Conservation (phyloP, 169 alveolate species). For the Eimeria praecox region DNA sequence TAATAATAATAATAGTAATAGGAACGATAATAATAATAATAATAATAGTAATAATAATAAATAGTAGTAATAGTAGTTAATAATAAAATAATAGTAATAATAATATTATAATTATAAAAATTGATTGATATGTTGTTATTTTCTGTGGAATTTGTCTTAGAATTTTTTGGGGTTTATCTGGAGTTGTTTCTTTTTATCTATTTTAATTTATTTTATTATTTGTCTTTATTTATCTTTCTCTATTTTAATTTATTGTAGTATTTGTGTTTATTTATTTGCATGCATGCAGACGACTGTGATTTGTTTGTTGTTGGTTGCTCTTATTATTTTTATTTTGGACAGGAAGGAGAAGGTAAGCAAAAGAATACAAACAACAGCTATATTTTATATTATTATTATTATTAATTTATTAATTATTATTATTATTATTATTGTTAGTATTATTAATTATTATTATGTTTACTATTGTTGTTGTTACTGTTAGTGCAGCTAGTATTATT, state of each 20-base stretch:
- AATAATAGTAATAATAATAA: no score
- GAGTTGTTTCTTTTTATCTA: background rate
- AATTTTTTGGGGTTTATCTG: no score
- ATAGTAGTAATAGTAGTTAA: no score
- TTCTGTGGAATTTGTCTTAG: no score
- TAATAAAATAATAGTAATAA: no score
- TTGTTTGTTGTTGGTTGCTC: slow-evolving; percentile 69
- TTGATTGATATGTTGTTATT: background rate
- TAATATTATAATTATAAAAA: background rate
- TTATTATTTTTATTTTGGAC: slow-evolving; percentile 70
- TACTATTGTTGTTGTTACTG: background rate
- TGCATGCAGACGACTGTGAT: slow-evolving; percentile 65
- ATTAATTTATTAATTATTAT: background rate
- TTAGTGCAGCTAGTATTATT: no score
- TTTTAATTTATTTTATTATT: background rate
- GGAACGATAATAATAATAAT: no score
- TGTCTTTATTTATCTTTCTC: no score
- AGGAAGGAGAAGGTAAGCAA: slow-evolving; percentile 64
- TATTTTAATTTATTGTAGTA: background rate
- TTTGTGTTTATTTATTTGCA: background rate
- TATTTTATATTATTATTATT: background rate
- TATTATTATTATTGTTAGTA: background rate
- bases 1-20: no score
- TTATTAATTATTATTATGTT: background rate
- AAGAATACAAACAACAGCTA: no score